These are phyloP conservation scores for Rhamnella rubrinervis DNA, from an alignment of 331 rosid genomes.

Conservation along the genomic window DNA sequence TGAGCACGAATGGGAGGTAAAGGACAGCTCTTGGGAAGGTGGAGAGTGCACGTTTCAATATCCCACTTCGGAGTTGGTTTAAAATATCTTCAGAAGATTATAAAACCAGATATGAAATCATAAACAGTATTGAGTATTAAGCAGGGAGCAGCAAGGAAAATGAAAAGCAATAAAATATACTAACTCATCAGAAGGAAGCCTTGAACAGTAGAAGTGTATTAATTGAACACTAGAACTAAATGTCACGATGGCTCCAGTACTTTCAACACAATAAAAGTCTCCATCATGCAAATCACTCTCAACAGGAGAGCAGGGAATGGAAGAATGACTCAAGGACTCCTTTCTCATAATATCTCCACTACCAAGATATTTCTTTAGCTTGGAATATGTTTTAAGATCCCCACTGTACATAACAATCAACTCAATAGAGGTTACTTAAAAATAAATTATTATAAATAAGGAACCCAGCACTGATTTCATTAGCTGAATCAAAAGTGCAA, in stretches of 20 bases:
- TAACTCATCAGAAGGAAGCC: constrained; percentile 87
- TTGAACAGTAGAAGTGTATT: constrained; percentile 73
- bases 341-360: constrained; percentile 71
- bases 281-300: constrained; percentile 38
- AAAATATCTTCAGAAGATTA: constrained; percentile 56
- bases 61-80: constrained; percentile 89
- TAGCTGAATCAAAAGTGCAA: not conserved
- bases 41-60: constrained; percentile 40
- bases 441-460: not conserved
- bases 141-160: not conserved
- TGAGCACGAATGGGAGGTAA: constrained; percentile 43
- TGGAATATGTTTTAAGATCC: constrained; percentile 50
- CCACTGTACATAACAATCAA: constrained; percentile 44
- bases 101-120: not conserved
- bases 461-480: too few species aligned
- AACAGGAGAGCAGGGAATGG: constrained; percentile 51
- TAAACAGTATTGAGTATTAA: constrained; percentile 6
- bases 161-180: constrained; percentile 21
- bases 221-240: constrained; percentile 64
- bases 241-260: constrained; percentile 68
- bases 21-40: constrained; percentile 86
- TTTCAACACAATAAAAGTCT: constrained; percentile 57
- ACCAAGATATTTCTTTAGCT: constrained; percentile 59
- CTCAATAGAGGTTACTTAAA: not conserved
- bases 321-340: constrained; percentile 60